Percentiles rank a stretch among this genome's conserved stretches.
These are phyloP conservation scores for Fusarium floridanum DNA, from an alignment of 2,329 filamentous ascomycete species.

Conservation along the genomic window DNA sequence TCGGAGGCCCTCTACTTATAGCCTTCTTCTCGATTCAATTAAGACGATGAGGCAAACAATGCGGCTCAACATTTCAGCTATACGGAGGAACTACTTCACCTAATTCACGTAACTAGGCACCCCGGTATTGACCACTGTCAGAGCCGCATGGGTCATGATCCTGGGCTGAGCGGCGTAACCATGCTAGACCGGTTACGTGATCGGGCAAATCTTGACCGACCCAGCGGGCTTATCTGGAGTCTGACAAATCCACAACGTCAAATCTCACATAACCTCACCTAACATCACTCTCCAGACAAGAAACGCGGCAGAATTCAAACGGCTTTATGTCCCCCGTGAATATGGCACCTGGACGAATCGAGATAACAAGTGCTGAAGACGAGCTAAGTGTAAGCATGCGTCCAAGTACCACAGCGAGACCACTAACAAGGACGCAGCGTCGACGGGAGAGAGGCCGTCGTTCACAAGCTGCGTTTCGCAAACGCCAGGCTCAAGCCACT, in stretches of 20 bases:
- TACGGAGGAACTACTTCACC: not conserved
- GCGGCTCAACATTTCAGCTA: not conserved
- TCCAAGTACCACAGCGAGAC: not conserved
- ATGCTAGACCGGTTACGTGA: conserved; percentile 22
- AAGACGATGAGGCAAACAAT: too few species aligned
- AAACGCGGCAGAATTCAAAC: not conserved
- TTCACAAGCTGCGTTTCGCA: conserved; percentile 50
- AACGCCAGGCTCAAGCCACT: conserved; percentile 42
- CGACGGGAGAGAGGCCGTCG: conserved; percentile 49
- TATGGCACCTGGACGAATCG: not conserved
- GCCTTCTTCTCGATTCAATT: too few species aligned
- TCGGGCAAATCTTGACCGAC: conserved; percentile 12
- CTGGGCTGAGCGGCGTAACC: not conserved
- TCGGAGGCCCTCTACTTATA: not conserved
- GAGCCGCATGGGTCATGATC: not conserved
- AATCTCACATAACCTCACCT: not conserved
- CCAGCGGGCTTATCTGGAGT: not conserved
- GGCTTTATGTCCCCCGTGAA: not conserved
- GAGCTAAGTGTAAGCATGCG: conserved; percentile 7
- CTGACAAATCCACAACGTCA: conserved; percentile 8
- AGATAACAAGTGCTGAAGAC: not conserved
- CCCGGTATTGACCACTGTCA: not conserved
- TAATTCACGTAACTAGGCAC: not conserved
- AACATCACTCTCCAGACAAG: not conserved
- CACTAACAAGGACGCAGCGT: conserved; percentile 10